These are phyloP conservation scores for Cadophora sp. DNA, from an alignment of 2,329 filamentous ascomycete species.

Conservation along the genomic window DNA sequence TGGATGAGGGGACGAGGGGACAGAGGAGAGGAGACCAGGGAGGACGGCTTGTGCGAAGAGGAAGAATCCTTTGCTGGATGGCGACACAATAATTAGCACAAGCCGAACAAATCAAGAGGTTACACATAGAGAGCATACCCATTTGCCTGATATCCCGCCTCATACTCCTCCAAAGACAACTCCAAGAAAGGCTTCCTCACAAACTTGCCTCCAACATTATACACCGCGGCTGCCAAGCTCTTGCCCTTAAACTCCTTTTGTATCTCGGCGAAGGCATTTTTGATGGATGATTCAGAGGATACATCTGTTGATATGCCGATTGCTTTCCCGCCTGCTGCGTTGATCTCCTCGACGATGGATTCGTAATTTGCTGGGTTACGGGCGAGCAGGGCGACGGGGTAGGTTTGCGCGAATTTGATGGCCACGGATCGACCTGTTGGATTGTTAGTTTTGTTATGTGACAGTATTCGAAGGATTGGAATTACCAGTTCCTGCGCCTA, in stretches of 20 bases:
- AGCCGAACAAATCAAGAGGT: background rate
- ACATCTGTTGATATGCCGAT: slow-evolving; percentile 74
- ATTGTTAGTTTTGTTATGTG: background rate
- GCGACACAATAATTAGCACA: slow-evolving; percentile 11
- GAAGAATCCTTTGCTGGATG: slow-evolving; percentile 65
- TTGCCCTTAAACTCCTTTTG: slow-evolving; percentile 61
- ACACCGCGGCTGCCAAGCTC: slow-evolving; percentile 69
- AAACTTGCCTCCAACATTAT: slow-evolving; percentile 66
- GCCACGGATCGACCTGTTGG: slow-evolving; percentile 55
- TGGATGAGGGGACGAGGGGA: slow-evolving; percentile 62
- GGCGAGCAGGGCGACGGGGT: slow-evolving; percentile 78
- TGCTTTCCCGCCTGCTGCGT: slow-evolving; percentile 69
- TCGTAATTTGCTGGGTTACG: slow-evolving; percentile 70
- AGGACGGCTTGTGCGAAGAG: slow-evolving; percentile 76
- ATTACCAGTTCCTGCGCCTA: slow-evolving; percentile 69
- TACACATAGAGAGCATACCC: slow-evolving; percentile 50
- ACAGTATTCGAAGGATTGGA: no score
- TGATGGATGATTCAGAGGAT: slow-evolving; percentile 56
- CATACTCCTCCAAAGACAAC: slow-evolving; percentile 56
- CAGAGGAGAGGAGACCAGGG: slow-evolving; percentile 71
- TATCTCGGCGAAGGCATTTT: slow-evolving; percentile 67
- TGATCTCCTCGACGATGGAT: slow-evolving; percentile 73
- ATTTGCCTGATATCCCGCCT: slow-evolving; percentile 52
- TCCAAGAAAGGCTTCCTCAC: slow-evolving; percentile 65
- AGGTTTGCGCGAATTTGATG: slow-evolving; percentile 65